Base-by-base conservation (phyloP, 1,284 basidiomycete species). In the Apiotrichum gracile region DNA sequence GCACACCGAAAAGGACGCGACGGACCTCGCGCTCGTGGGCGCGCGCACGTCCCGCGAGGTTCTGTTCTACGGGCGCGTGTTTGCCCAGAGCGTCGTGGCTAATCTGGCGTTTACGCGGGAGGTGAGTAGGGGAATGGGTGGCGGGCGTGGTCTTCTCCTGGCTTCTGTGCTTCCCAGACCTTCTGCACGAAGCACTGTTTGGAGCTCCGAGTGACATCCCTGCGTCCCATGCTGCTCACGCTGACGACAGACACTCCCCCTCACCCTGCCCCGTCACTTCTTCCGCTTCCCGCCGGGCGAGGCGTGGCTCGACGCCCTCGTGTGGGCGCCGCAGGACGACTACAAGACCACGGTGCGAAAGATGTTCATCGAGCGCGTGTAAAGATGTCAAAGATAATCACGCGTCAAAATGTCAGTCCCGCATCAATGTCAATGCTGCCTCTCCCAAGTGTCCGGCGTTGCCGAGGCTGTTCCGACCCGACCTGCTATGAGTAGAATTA, bases 41-140 rank as follows among this genome's bases (percentile, higher is more conserved):
- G 62, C 61, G 5, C 17, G 16, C 13, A 25, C 24, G 12, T 56
- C 53, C 29, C 38, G 42, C 6, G 68, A 70, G 53, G 49, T 65
- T 6, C 52, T 68, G 24, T 70, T 64, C 50, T 67, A 54, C 50
- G 68, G 62, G 5, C 60, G 66, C 31, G 56, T 70, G 7, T 70
- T 66, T 35, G 54, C 58, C 1, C 52, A 54, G 26, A 66, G 60
- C 39, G 52, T 70, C n/a, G 27, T 52, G 4, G 31, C 25, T 10
- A 55, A 64, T 45, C 22, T 62, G 2, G 59, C 52, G 35, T 70
- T 61, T 31, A 65, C 60, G 4, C 44, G 27, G 2, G 45, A 56
- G 22, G 67, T 67, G 44, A 35, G 52, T 57, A 8, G 42, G 45
- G 21, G 8, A 31, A 31, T 26, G 31, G 24, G 16, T 45, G n/a